These are phyloP conservation scores for Boletus rubroflammeus DNA, from an alignment of 768 basidiomycete genomes.

Conservation along the genomic window DNA sequence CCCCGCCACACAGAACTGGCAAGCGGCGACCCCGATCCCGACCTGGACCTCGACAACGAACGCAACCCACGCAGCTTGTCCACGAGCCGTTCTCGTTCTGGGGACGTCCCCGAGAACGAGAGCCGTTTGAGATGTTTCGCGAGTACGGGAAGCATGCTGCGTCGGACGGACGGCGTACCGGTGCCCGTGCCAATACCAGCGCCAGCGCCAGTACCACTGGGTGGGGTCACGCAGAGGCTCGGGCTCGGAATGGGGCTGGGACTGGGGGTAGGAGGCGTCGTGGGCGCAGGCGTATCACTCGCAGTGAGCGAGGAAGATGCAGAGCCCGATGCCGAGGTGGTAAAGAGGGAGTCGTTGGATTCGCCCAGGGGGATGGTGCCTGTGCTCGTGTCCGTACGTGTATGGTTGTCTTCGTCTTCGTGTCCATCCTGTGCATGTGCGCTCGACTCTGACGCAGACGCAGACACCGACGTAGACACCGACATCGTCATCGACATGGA, in stretches of 20 bases:
- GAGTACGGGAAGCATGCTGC: slow-evolving; percentile 31
- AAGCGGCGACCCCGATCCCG: slow-evolving; percentile 5
- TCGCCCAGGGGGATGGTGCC: slow-evolving; percentile 17
- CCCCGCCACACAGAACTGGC: slow-evolving; percentile 7
- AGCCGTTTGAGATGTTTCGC: slow-evolving; percentile 26
- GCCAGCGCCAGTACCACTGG: background rate
- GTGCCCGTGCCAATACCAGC: background rate
- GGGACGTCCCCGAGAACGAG: slow-evolving; percentile 16
- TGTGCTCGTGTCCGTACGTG: background rate
- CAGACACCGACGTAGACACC: slow-evolving; percentile 4
- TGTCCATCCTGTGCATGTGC: background rate
- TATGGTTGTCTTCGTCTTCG: background rate
- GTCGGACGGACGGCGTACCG: slow-evolving; percentile 8
- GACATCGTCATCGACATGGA: slow-evolving; percentile 14
- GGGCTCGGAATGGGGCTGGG: slow-evolving; percentile 1
- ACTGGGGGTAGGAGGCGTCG: slow-evolving; percentile 28
- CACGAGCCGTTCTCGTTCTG: slow-evolving; percentile 22
- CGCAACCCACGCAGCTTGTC: slow-evolving; percentile 24
- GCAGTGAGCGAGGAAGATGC: slow-evolving; percentile 20
- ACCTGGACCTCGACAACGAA: slow-evolving; percentile 4
- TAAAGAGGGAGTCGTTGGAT: slow-evolving; percentile 30
- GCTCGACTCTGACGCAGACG: slow-evolving; percentile 9
- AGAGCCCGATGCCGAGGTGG: slow-evolving; percentile 18
- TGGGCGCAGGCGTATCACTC: slow-evolving; percentile 20
- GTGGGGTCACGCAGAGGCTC: background rate